Conservation (phyloP, 2,329 filamentous ascomycete genomes). For the Colletotrichum zoysiae region DNA sequence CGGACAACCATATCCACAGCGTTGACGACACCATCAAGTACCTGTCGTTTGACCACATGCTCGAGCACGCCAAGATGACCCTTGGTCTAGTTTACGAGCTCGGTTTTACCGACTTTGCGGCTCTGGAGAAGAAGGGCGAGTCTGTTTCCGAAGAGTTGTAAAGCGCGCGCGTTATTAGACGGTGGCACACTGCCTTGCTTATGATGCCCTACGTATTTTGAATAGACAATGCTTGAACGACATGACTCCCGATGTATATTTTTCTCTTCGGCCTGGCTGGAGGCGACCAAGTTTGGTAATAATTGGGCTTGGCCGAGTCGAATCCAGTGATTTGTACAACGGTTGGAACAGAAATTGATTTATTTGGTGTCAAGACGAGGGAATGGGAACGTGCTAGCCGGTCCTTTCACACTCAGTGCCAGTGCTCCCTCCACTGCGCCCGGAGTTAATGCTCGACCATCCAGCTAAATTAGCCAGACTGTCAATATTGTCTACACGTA, state of each 20-base stretch:
- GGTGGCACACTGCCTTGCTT: background rate
- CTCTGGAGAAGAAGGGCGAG: conserved; percentile 50
- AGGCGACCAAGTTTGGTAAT: background rate
- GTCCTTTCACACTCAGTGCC: background rate
- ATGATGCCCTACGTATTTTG: conserved; percentile 3
- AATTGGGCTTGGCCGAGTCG: background rate
- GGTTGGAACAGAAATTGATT: background rate
- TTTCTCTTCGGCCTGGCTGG: too few species aligned
- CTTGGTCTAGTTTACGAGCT: conserved; percentile 87
- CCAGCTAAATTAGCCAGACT: background rate
- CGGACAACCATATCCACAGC: conserved; percentile 77
- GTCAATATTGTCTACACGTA: background rate
- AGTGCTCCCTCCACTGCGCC: background rate
- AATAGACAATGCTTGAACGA: conserved; percentile 6
- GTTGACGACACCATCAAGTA: conserved; percentile 79
- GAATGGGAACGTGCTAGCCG: background rate
- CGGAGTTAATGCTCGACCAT: background rate
- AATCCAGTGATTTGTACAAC: background rate
- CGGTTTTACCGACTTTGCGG: conserved; percentile 78
- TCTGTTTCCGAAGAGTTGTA: conserved; percentile 53
- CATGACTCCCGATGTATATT: too few species aligned
- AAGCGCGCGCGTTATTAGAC: background rate
- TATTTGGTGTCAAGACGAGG: background rate
- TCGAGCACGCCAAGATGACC: conserved; percentile 89
- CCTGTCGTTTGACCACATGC: conserved; percentile 89